phyloP scores from a whole-genome alignment of 73 alveolate genomes.

The Paramecium caudatum region DNA sequence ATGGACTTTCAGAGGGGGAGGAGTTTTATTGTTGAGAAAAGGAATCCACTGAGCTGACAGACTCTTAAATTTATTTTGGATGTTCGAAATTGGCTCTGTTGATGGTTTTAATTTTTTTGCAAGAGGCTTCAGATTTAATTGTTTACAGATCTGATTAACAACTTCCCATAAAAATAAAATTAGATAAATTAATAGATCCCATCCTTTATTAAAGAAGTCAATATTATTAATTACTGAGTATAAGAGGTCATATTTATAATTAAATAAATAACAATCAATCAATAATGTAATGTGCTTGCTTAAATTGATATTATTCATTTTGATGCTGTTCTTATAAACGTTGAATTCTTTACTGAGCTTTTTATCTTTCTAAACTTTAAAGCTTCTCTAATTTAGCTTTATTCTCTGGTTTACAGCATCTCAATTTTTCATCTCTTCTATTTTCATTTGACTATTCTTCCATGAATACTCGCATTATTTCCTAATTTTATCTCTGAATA shows the following conservation, averaged over 20 bases:
- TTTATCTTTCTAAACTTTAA: conserved; percentile 7
- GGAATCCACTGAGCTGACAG: background rate
- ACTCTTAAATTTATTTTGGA: background rate
- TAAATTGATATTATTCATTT: conserved; percentile 33
- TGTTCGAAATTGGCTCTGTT: conserved; percentile 2
- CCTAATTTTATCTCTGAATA: background rate
- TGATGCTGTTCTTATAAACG: conserved; percentile 23
- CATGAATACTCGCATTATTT: conserved; percentile 61
- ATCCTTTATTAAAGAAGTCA: too few relatives aligned
- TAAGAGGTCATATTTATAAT: too few relatives aligned
- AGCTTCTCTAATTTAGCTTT: conserved; percentile 49
- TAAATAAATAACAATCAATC: conserved; percentile 33
- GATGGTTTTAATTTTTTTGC: too few relatives aligned
- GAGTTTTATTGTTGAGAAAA: background rate
- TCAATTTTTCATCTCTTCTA: conserved; percentile 60
- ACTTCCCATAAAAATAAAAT: too few relatives aligned
- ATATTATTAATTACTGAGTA: too few relatives aligned
- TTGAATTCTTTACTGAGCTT: conserved; percentile 40
- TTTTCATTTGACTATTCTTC: conserved; percentile 58
- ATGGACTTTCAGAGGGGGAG: background rate
- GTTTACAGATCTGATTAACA: too few relatives aligned
- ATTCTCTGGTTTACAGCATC: conserved; percentile 9
- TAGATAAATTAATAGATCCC: too few relatives aligned
- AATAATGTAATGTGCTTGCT: conserved; percentile 6
- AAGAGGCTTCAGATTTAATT: too few relatives aligned